These are phyloP conservation scores for Remersonia thermophila DNA, from an alignment of 2,329 filamentous ascomycete species.

Conservation along the genomic window DNA sequence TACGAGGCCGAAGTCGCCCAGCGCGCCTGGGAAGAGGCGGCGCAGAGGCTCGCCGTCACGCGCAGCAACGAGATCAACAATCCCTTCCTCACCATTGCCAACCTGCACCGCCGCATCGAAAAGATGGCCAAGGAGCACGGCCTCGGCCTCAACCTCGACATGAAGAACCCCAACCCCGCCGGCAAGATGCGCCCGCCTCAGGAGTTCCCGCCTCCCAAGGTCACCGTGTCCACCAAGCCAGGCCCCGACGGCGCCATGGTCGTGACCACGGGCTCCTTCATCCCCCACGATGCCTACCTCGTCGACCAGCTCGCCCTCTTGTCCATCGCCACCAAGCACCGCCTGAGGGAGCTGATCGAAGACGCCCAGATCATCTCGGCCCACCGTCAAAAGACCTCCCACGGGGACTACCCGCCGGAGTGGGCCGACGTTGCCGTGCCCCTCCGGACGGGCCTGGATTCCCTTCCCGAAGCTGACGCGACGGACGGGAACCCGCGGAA, in stretches of 20 bases:
- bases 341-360: conserved; percentile 62
- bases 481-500: conserved; percentile 45
- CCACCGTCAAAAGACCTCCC: conserved; percentile 63
- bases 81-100: conserved; percentile 57
- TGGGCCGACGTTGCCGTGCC: conserved; percentile 59
- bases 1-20: conserved; percentile 53
- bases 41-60: conserved; percentile 45
- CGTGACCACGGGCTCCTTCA: conserved; percentile 52
- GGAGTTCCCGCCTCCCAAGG: conserved; percentile 37
- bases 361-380: conserved; percentile 61
- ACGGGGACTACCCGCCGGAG: conserved; percentile 65
- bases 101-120: conserved; percentile 44
- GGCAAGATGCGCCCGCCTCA: conserved; percentile 37
- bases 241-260: conserved; percentile 51
- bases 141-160: conserved; percentile 42
- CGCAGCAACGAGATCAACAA: conserved; percentile 59
- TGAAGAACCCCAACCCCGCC: conserved; percentile 34
- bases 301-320: conserved; percentile 74
- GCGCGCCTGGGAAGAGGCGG: conserved; percentile 42
- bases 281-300: conserved; percentile 63
- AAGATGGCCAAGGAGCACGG: conserved; percentile 48
- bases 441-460: conserved; percentile 30
- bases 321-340: conserved; percentile 71
- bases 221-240: conserved; percentile 41
- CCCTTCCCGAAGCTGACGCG: conserved; percentile 23